A percentile compares a stretch with the other conserved stretches of the same genome.
These are phyloP conservation scores for Ceratocystis eucalypticola DNA, from an alignment of 2,329 filamentous ascomycete genomes.

Conservation along the genomic window DNA sequence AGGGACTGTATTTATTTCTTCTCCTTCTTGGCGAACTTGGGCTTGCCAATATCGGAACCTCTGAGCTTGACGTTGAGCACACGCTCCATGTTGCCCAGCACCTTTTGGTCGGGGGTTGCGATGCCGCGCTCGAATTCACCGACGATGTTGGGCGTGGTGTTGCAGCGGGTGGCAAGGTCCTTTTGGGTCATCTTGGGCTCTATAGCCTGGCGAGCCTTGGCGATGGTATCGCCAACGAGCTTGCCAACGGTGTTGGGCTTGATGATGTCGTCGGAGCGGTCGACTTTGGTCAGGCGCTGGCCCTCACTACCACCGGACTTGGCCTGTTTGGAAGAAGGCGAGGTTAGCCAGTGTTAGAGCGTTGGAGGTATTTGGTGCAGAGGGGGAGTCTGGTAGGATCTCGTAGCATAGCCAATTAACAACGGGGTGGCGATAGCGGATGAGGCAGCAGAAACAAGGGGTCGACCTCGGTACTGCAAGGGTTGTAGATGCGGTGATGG, in stretches of 20 bases:
- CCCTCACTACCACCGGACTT: constrained; percentile 49
- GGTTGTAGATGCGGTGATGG: background rate
- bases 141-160: constrained; percentile 67
- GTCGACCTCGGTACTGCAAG: background rate
- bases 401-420: no score
- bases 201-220: constrained; percentile 61
- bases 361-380: background rate
- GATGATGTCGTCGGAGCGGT: constrained; percentile 92
- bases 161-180: constrained; percentile 71
- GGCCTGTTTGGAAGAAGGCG: constrained; percentile 9
- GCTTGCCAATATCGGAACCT: constrained; percentile 70
- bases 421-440: background rate
- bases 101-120: constrained; percentile 70
- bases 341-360: constrained; percentile 26
- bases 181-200: constrained; percentile 96
- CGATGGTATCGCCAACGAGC: constrained; percentile 70
- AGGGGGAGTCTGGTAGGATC: background rate
- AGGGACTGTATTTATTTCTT: constrained; percentile 16
- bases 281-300: constrained; percentile 93
- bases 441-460: background rate
- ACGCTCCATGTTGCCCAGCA: constrained; percentile 64
- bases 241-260: constrained; percentile 85
- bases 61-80: constrained; percentile 80
- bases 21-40: constrained; percentile 61
- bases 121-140: constrained; percentile 74